phyloP scores from a whole-genome alignment of 306 rosid genomes.

The Cicer pinnatifidum region DNA sequence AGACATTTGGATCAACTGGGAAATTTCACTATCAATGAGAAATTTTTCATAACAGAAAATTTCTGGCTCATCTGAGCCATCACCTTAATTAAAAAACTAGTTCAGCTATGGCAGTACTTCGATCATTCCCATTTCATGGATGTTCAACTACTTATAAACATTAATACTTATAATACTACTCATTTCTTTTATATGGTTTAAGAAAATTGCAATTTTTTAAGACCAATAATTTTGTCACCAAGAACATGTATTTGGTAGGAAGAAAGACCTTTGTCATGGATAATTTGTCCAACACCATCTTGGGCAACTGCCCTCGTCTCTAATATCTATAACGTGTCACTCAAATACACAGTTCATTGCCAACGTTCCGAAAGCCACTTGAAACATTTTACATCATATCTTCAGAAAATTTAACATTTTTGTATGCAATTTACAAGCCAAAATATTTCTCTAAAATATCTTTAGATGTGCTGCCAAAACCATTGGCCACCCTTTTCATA shows the following conservation, averaged over 20 bases:
- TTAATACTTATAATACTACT: too few species aligned
- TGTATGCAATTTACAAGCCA: constrained; percentile 50
- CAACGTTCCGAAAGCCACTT: background rate
- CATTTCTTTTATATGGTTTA: too few species aligned
- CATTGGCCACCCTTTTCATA: constrained; percentile 64
- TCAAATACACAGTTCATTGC: constrained; percentile 16
- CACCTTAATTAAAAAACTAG: too few species aligned
- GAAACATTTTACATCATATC: background rate
- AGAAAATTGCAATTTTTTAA: too few species aligned
- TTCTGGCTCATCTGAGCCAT: too few species aligned
- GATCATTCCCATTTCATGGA: too few species aligned
- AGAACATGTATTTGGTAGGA: background rate
- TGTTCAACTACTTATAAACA: too few species aligned
- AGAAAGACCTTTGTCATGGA: background rate
- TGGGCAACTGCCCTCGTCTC: background rate
- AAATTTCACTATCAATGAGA: too few species aligned
- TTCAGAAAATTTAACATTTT: constrained; percentile 24
- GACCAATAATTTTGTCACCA: background rate
- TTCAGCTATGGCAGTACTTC: too few species aligned
- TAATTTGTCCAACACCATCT: background rate
- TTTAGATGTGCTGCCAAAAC: constrained; percentile 63
- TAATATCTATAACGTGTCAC: background rate
- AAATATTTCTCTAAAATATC: constrained; percentile 57
- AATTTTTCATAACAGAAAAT: too few species aligned
- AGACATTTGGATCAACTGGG: too few species aligned